Percentiles rank a stretch among this genome's conserved stretches.
These are phyloP conservation scores for Amphicarpaea edgeworthii DNA, from an alignment of 306 rosid species.

Conservation along the genomic window DNA sequence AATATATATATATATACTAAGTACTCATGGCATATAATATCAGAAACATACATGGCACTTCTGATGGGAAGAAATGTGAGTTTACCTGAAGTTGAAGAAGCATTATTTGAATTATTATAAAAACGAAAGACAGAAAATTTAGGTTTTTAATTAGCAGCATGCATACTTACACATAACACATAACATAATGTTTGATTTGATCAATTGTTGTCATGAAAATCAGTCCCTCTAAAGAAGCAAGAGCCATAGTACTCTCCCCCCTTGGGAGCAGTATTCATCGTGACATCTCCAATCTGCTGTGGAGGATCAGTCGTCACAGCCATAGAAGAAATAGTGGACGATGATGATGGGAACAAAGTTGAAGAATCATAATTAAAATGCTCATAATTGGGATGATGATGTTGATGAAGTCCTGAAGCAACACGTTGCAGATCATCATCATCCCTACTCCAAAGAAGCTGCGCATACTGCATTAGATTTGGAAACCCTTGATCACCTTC, in stretches of 20 bases:
- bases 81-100: neutral
- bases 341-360: slow-evolving; percentile 28
- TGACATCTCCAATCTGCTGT: slow-evolving; percentile 22
- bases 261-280: slow-evolving; percentile 2
- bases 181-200: neutral
- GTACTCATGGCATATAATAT: neutral
- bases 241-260: slow-evolving; percentile 22
- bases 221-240: slow-evolving; percentile 36
- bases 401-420: slow-evolving; percentile 36
- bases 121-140: neutral
- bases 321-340: neutral
- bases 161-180: neutral
- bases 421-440: slow-evolving; percentile 52
- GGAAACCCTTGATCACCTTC: slow-evolving; percentile 48
- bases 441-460: slow-evolving; percentile 49
- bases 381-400: neutral
- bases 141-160: neutral
- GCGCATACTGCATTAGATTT: slow-evolving; percentile 54
- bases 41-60: neutral
- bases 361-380: neutral
- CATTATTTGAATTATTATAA: neutral
- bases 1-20: neutral
- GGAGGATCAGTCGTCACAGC: slow-evolving; percentile 17
- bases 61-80: neutral
- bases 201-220: slow-evolving; percentile 37